Evolutionary conservation across 2,329 filamentous ascomycete genomes (phyloP).

Genomic region (Fusarium vanettenii): DNA sequence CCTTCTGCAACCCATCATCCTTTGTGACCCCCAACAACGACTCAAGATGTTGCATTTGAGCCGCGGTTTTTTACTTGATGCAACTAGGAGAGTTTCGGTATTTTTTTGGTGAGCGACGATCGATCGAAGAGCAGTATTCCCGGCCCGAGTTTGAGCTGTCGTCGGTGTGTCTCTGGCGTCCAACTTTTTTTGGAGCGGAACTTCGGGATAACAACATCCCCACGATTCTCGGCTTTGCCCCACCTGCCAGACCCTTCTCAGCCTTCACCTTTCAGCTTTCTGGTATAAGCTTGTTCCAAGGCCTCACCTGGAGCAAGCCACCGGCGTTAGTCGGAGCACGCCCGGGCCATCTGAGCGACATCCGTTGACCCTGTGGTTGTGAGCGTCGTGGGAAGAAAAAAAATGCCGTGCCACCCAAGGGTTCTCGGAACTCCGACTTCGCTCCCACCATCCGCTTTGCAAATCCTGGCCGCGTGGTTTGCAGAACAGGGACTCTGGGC

Average conservation of each 20-base stretch:
- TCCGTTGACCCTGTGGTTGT: slow-evolving; percentile 16
- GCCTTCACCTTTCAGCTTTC: slow-evolving; percentile 5
- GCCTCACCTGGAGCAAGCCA: slow-evolving; percentile 20
- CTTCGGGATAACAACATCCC: slow-evolving; percentile 21
- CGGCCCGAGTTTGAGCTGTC: not conserved
- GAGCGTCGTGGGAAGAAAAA: slow-evolving; percentile 20
- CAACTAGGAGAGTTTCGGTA: slow-evolving; percentile 2
- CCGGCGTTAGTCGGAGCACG: slow-evolving; percentile 37
- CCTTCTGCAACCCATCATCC: not conserved
- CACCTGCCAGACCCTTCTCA: slow-evolving; percentile 20
- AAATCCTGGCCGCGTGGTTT: slow-evolving; percentile 24
- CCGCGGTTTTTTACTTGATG: not conserved
- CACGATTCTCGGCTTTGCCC: slow-evolving; percentile 16
- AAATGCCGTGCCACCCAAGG: slow-evolving; percentile 26
- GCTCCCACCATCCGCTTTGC: slow-evolving; percentile 28
- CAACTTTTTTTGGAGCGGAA: slow-evolving; percentile 7
- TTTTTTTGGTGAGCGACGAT: slow-evolving; percentile 5
- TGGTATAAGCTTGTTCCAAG: slow-evolving; percentile 6
- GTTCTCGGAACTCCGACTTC: slow-evolving; percentile 37
- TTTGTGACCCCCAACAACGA: slow-evolving; percentile 2
- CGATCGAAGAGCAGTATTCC: not conserved
- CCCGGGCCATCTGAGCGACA: slow-evolving; percentile 18
- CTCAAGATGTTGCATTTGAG: slow-evolving; percentile 1
- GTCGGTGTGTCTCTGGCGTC: not conserved
- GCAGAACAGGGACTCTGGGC: not conserved